These are phyloP conservation scores for Rhodomyrtus tomentosa DNA, from an alignment of 345 rosid genomes.

Conservation along the genomic window DNA sequence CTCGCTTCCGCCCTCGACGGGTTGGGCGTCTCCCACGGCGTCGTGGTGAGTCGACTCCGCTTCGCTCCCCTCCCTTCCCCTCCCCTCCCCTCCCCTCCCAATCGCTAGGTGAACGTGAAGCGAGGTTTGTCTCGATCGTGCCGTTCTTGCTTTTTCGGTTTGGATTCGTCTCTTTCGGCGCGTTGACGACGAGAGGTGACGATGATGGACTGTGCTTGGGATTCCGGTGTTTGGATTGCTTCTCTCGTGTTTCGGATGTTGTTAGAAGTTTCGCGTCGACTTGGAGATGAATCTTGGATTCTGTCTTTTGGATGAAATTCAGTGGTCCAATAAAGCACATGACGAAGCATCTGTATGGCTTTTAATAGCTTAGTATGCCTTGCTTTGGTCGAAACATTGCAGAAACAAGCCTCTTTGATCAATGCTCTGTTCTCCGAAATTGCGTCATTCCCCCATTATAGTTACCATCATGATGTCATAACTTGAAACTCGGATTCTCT, in stretches of 20 bases:
- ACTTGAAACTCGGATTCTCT: background rate
- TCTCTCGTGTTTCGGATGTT: background rate
- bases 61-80: no score
- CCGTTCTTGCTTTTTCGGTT: background rate
- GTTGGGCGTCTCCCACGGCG: constrained; percentile 32
- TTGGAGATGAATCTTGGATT: background rate
- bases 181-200: background rate
- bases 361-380: background rate
- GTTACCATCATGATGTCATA: background rate
- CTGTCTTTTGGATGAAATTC: background rate
- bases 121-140: background rate
- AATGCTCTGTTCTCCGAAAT: background rate
- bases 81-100: background rate
- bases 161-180: background rate
- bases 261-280: background rate
- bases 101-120: background rate
- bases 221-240: background rate
- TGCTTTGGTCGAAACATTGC: background rate
- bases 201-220: background rate
- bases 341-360: background rate
- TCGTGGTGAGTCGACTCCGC: constrained; percentile 21
- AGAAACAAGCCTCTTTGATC: background rate
- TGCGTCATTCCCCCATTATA: background rate
- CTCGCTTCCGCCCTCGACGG: constrained; percentile 49
- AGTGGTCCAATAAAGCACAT: background rate